These are phyloP conservation scores for Silene noctiflora DNA, from an alignment of 179 eudicot genomes.

Conservation along the genomic window DNA sequence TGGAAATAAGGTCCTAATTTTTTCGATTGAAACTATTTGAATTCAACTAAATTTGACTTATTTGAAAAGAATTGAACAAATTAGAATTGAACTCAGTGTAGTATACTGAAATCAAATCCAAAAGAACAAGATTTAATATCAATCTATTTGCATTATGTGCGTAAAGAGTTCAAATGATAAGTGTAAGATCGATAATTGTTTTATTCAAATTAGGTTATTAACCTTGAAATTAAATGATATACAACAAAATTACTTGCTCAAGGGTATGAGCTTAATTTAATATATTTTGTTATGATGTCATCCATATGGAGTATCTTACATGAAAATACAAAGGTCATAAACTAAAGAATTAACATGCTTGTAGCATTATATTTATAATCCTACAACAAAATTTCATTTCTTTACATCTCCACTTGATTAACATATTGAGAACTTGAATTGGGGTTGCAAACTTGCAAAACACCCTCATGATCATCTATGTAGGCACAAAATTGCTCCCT, in stretches of 20 bases:
- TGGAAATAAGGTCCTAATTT: too few species aligned
- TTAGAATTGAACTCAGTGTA: too few species aligned
- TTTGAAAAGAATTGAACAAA: too few species aligned
- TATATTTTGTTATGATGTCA: neutral
- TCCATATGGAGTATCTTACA: neutral
- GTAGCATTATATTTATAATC: neutral
- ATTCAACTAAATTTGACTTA: too few species aligned
- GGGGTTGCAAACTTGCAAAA: neutral
- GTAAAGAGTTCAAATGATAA: too few species aligned
- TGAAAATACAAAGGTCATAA: neutral
- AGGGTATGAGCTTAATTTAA: neutral
- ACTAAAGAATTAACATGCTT: constrained; percentile 4
- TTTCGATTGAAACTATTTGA: too few species aligned
- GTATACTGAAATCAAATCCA: too few species aligned
- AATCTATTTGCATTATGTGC: too few species aligned
- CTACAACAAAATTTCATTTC: constrained; percentile 17
- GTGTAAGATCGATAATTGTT: too few species aligned
- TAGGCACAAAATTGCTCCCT: constrained; percentile 6
- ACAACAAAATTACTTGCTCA: neutral
- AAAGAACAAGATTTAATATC: too few species aligned
- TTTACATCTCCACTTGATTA: constrained; percentile 7
- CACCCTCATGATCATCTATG: constrained; percentile 4
- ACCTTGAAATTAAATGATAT: neutral
- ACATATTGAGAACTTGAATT: neutral
- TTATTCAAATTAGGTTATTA: too few species aligned